Percentiles rank a stretch among this genome's conserved stretches.
Evolutionary conservation across 169 alveolate genomes (phyloP).

Genomic region (Cryptosporidium xiaoi): DNA sequence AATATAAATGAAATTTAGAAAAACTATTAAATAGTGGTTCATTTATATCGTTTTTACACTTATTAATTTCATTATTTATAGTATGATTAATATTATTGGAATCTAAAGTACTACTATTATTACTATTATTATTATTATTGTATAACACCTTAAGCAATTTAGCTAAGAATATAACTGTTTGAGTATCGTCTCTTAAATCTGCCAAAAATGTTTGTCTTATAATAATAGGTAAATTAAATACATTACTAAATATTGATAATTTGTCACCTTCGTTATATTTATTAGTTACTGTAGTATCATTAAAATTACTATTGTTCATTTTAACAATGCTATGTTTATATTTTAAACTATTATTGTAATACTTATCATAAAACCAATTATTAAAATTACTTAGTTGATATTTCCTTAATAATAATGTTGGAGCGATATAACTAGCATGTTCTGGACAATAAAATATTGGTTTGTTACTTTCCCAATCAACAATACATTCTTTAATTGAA

Average conservation of each 20-base stretch:
- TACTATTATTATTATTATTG: neutral
- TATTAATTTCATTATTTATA: neutral
- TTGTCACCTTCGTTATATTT: neutral
- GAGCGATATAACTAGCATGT: conserved; percentile 58
- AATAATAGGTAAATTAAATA: conserved; percentile 23
- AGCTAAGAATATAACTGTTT: conserved; percentile 20
- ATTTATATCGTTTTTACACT: neutral
- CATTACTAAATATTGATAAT: conserved; percentile 30
- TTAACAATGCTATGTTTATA: neutral
- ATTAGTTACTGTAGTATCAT: no score
- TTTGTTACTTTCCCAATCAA: conserved; percentile 56
- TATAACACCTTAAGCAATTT: neutral
- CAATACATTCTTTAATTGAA: conserved; percentile 51
- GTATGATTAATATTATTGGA: no score
- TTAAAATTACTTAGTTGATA: conserved; percentile 53
- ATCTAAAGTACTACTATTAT: neutral
- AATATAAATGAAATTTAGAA: conserved; percentile 37
- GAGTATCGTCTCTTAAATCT: conserved; percentile 61
- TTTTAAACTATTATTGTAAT: neutral
- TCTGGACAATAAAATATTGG: conserved; percentile 67
- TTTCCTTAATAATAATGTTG: conserved; percentile 40
- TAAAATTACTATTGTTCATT: no score
- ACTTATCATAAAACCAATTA: conserved; percentile 21
- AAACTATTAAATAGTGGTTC: neutral
- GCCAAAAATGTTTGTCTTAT: conserved; percentile 53